Evolutionary conservation across 352 stramenopile species (phyloP).

Genomic region (Globisporangium perplexum): DNA sequence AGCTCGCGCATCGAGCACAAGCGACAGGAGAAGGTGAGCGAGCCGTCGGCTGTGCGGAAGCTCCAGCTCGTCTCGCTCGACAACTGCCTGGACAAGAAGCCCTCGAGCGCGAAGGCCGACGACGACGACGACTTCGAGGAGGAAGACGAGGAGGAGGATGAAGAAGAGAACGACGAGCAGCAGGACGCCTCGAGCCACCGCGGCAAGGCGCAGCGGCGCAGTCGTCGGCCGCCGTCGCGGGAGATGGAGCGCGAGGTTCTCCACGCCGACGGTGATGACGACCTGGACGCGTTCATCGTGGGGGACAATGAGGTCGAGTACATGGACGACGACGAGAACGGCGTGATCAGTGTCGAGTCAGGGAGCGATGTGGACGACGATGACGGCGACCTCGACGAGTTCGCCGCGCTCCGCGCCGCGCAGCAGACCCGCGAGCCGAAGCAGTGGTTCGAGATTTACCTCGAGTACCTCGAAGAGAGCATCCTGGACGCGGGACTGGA

Average conservation of each 20-base stretch:
- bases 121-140: conserved; percentile 33
- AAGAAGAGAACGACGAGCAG: not conserved
- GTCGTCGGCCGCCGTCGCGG: conserved; percentile 6
- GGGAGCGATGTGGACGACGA: conserved; percentile 31
- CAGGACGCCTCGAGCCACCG: not conserved
- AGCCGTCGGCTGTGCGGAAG: conserved; percentile 31
- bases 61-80: conserved; percentile 58
- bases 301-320: conserved; percentile 80
- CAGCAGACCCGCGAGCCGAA: conserved; percentile 49
- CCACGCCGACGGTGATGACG: conserved; percentile 49
- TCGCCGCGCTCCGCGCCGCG: conserved; percentile 25
- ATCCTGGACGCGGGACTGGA: conserved; percentile 61
- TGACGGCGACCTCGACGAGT: conserved; percentile 34
- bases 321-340: conserved; percentile 82
- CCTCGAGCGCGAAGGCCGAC: conserved; percentile 20
- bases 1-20: conserved; percentile 61
- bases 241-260: conserved; percentile 26
- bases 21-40: conserved; percentile 38
- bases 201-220: conserved; percentile 5
- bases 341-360: conserved; percentile 50
- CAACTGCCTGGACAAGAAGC: conserved; percentile 54
- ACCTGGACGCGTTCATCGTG: conserved; percentile 79
- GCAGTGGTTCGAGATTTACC: conserved; percentile 85
- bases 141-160: conserved; percentile 15
- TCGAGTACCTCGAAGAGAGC: conserved; percentile 73